Evolutionary conservation across 148 eudicot genomes (phyloP).

Genomic region (Chenopodium suecicum): DNA sequence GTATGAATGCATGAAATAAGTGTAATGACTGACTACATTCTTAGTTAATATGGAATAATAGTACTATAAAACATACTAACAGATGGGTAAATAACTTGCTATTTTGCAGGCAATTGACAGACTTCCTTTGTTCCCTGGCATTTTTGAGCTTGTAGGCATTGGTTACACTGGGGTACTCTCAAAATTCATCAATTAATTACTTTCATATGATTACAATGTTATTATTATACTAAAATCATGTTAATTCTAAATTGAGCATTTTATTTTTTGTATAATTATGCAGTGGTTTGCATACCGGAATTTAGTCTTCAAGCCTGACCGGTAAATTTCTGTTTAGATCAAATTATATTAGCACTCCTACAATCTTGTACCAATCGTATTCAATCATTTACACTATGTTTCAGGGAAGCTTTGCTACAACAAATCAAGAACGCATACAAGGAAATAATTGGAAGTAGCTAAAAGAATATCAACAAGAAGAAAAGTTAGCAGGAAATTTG

Average conservation of each 20-base stretch:
- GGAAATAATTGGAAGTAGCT: conserved; percentile 72
- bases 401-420: conserved; percentile 73
- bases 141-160: conserved; percentile 91
- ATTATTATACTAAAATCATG: background rate
- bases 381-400: background rate
- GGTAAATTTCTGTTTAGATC: conserved; percentile 36
- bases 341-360: background rate
- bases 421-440: conserved; percentile 62
- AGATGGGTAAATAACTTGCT: background rate
- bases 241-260: background rate
- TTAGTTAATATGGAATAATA: background rate
- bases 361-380: background rate
- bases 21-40: background rate
- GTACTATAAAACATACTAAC: background rate
- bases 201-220: background rate
- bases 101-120: conserved; percentile 76
- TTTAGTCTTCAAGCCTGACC: conserved; percentile 66
- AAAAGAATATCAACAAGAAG: conserved; percentile 9
- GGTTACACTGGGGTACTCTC: conserved; percentile 83
- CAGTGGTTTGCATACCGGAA: conserved; percentile 95
- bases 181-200: conserved; percentile 7
- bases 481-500: conserved; percentile 20
- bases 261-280: background rate
- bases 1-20: no score
- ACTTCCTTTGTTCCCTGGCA: conserved; percentile 86